Conservation (phyloP, 306 rosid species). For the Purshia tridentata region DNA sequence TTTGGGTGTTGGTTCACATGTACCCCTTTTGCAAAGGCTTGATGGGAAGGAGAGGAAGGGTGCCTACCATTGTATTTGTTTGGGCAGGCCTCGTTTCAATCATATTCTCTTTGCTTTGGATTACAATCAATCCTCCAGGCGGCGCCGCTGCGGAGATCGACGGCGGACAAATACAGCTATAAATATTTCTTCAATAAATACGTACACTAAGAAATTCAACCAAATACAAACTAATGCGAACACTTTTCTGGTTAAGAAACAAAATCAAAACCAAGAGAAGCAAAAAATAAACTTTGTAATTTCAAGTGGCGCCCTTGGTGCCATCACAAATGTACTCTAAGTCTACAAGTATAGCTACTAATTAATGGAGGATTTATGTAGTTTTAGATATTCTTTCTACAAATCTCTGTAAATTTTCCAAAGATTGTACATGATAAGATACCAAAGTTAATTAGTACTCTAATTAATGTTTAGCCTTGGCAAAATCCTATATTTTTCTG, state of each 20-base stretch:
- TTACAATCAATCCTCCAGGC: conserved; percentile 58
- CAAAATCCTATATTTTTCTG: too few species aligned
- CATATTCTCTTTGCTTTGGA: conserved; percentile 69
- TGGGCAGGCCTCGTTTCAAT: conserved; percentile 80
- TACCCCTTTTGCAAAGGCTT: conserved; percentile 90
- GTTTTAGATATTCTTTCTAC: conserved; percentile 5
- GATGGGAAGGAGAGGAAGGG: conserved; percentile 81
- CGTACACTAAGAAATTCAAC: not conserved
- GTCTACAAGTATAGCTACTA: not conserved
- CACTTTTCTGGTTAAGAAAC: not conserved
- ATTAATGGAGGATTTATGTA: not conserved
- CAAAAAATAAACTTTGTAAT: not conserved
- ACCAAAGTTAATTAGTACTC: too few species aligned
- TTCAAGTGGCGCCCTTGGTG: not conserved
- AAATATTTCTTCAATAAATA: not conserved
- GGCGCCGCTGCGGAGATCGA: not conserved
- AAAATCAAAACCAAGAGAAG: too few species aligned
- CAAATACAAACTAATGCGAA: not conserved
- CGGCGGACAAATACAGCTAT: conserved; percentile 29
- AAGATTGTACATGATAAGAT: not conserved
- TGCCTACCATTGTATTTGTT: conserved; percentile 69
- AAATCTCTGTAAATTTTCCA: conserved; percentile 17
- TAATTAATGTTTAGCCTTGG: too few species aligned
- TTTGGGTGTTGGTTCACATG: conserved; percentile 87
- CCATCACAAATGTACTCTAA: not conserved